These are phyloP conservation scores for Aspergillus sergii DNA, from an alignment of 2,329 filamentous ascomycete species.

Conservation along the genomic window DNA sequence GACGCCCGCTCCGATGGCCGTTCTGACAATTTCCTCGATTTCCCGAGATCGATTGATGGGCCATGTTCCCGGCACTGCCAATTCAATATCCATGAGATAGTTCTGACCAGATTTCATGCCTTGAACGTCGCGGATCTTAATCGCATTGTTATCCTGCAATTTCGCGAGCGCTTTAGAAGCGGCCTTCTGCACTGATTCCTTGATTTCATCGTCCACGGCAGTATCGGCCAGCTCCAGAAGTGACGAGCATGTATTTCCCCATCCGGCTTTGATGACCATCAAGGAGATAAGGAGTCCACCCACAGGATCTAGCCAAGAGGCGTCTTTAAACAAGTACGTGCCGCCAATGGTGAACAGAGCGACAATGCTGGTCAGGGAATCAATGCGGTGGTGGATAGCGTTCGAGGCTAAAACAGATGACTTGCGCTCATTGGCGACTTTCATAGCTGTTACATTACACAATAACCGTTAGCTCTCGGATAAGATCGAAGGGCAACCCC, in stretches of 20 bases:
- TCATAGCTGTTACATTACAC: constrained; percentile 69
- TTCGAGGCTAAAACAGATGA: constrained; percentile 96
- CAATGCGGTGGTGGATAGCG: constrained; percentile 92
- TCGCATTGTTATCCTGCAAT: constrained; percentile 57
- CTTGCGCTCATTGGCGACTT: constrained; percentile 89
- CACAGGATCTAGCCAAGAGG: constrained; percentile 91
- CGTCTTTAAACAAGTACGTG: constrained; percentile 81
- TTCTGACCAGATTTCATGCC: constrained; percentile 97
- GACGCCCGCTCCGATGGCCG: constrained; percentile 73
- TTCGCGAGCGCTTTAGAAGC: constrained; percentile 61
- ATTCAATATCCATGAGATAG: constrained; percentile 86
- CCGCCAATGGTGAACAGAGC: constrained; percentile 86
- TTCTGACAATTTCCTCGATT: constrained; percentile 74
- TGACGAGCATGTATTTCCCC: constrained; percentile 78
- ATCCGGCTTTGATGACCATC: constrained; percentile 89
- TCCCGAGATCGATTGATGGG: constrained; percentile 68
- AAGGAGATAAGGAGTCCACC: constrained; percentile 89
- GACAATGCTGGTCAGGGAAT: constrained; percentile 92
- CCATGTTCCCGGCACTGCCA: constrained; percentile 77
- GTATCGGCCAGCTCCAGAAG: constrained; percentile 90
- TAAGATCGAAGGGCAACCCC: not conserved
- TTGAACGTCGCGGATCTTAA: constrained; percentile 76
- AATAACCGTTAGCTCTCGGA: constrained; percentile 1
- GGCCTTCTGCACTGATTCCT: constrained; percentile 69
- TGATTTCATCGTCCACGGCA: constrained; percentile 82